A percentile compares a stretch with the other conserved stretches of the same genome.
These are phyloP conservation scores for Diplodia seriata DNA, from an alignment of 2,329 filamentous ascomycete genomes.

Conservation along the genomic window DNA sequence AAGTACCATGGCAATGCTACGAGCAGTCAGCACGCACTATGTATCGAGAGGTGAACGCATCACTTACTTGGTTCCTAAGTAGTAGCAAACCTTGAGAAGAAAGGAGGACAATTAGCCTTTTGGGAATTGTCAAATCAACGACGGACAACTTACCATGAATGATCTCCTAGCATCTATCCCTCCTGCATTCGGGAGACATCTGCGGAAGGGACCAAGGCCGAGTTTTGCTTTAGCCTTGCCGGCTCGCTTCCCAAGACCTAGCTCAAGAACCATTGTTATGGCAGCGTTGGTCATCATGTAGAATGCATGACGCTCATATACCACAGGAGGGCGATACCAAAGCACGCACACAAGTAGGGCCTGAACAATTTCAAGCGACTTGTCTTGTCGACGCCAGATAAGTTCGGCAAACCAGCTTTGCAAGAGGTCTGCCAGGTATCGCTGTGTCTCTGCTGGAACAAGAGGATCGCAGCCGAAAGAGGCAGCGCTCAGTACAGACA, in stretches of 20 bases:
- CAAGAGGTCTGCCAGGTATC: slow-evolving; percentile 69
- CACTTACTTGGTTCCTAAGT: slow-evolving; percentile 61
- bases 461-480: slow-evolving; percentile 53
- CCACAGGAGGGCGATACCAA: slow-evolving; percentile 85
- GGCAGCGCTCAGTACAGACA: slow-evolving; percentile 63
- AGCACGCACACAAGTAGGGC: slow-evolving; percentile 76
- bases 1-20: slow-evolving; percentile 64
- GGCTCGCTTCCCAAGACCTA: slow-evolving; percentile 73
- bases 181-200: slow-evolving; percentile 55
- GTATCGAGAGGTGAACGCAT: slow-evolving; percentile 28
- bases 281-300: slow-evolving; percentile 86
- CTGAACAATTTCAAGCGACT: slow-evolving; percentile 83
- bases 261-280: slow-evolving; percentile 81
- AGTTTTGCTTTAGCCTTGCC: slow-evolving; percentile 49
- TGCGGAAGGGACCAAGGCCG: slow-evolving; percentile 43
- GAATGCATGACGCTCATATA: slow-evolving; percentile 86
- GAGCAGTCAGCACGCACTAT: not conserved
- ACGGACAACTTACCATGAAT: slow-evolving; percentile 56
- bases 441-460: slow-evolving; percentile 63
- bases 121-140: not conserved
- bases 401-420: slow-evolving; percentile 77
- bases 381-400: slow-evolving; percentile 76
- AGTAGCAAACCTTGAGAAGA: slow-evolving; percentile 57
- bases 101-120: too few species aligned
- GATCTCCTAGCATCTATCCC: slow-evolving; percentile 64